Base-by-base conservation (phyloP, 495 filamentous ascomycete genomes). In the Astrocystis sublimbata region DNA sequence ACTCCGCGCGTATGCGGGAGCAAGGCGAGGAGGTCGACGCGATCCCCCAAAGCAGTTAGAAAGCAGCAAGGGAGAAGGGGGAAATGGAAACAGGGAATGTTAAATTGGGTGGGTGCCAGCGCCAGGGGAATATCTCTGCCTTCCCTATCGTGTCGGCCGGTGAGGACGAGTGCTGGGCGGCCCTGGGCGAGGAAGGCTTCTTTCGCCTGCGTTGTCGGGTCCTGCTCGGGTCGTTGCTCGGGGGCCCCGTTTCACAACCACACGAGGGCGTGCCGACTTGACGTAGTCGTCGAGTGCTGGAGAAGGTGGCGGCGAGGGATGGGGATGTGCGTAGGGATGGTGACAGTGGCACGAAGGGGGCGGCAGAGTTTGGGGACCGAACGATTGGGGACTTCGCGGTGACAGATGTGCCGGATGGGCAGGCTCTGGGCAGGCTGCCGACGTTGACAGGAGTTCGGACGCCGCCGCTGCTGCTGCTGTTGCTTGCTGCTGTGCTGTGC, bases 61-160 rank as follows among this genome's bases (percentile, higher is more conserved):
- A n/a, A n/a, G n/a, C n/a, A n/a, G 17, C 24, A n/a, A 23, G 5
- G 26, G n/a, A 36, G n/a, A n/a, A 38, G 43, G 58, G 46, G 21
- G 43, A 10, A 23, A 26, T 26, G 40, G 49, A 31, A 47, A 21
- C 47, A 61, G 49, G 49, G 35, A 46, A 54, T 46, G 46, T 45
- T 30, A 56, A 53, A 62, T 62, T 56, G 49, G 38, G 41, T 62
- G 60, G 50, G 33, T 46, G 51, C 36, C 36, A 46, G 33, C 15
- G 36, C 26, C 36, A n/a, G 50, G 60, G 51, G 60, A 55, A 33
- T 45, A 31, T 61, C 38, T 46, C 50, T 26, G 50, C 24, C 45
- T 60, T 59, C 56, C 58, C 58, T 51, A 36, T 51, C 46, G 35
- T 21, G n/a, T 42, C 24, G 17, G 9, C 45, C 31, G 35, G n/a